Evolutionary conservation across 352 stramenopile species (phyloP), one percentile per base, ranked within the genome.

Genomic region (Pythium scleroteichum): DNA sequence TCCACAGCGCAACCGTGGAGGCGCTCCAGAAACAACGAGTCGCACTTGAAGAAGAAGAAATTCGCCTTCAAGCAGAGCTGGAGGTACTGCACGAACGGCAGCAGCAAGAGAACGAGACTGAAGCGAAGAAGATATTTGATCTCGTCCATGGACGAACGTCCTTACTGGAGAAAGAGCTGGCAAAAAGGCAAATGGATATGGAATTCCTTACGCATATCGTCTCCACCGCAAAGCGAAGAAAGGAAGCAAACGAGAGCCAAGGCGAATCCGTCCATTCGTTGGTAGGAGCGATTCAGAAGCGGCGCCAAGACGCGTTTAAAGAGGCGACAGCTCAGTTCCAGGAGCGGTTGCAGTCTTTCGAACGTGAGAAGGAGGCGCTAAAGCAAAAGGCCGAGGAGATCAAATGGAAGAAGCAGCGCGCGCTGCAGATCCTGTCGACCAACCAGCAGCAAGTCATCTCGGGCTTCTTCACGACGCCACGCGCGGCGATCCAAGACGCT

Each of bases 381-480:
- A 54, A 57, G 1, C 54, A 63, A 23, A 69, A 78, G 42, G 53
- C 65, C 9, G 69, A 77, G 5, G 68, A 75, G 16, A 57, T 85
- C 22, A 62, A 68, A 12, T 59, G 59, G 13, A 72, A 59, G 1
- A 83, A 82, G 49, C 73, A 86, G 49, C 72, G 59, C 26, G 79
- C 76, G 14, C 58, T 88, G 2, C 62, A 88, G 44, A 76, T 87
- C 9, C 64, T 88, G 20, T 81, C 76, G n/a, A 69, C 70, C 7
- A 84, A 85, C 53, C 79, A 88, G 35, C 79, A 88, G 20, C 16
- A 69, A 3, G 73, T 76, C 4, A 75, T 88, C 49, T 70, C 78
- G 44, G 68, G 51, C 0, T 87, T 85, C 61, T 87, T 80, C 27
- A 52, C 63, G 4, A 56, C 64, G 13, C 49, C 64, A n/a, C 44